These are phyloP conservation scores for Bacterosira constricta DNA, from an alignment of 108 stramenopile genomes.

Conservation along the genomic window DNA sequence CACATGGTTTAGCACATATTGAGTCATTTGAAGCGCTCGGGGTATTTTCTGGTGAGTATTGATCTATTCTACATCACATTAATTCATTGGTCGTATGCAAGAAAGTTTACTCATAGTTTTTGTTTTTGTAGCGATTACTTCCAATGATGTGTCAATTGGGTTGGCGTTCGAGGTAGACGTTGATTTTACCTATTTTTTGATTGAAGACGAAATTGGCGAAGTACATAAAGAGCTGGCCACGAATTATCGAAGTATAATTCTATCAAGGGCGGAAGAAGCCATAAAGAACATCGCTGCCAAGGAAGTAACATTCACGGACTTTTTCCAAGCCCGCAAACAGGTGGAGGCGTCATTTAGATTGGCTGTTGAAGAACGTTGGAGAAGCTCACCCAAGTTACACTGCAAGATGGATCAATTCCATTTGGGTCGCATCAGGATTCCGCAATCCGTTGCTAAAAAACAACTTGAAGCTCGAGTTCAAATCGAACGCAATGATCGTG, in stretches of 20 bases:
- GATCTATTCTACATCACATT: neutral
- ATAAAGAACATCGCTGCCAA: conserved; percentile 53
- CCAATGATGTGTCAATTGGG: conserved; percentile 52
- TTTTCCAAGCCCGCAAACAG: conserved; percentile 43
- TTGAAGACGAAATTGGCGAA: conserved; percentile 52
- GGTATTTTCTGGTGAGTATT: conserved; percentile 44
- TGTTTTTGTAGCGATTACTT: neutral
- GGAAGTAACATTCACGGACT: conserved; percentile 43
- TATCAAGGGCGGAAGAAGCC: conserved; percentile 48
- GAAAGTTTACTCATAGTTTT: neutral
- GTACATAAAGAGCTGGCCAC: conserved; percentile 48
- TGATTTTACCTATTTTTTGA: conserved; percentile 49
- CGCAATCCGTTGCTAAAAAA: conserved; percentile 51
- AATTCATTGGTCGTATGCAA: neutral
- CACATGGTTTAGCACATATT: no score
- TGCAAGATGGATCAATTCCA: conserved; percentile 56
- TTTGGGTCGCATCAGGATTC: conserved; percentile 54
- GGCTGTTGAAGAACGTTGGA: conserved; percentile 50
- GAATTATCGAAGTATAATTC: conserved; percentile 38
- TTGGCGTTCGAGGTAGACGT: conserved; percentile 51
- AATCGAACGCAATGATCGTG: conserved; percentile 51
- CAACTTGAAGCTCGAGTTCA: conserved; percentile 52
- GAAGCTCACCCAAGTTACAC: conserved; percentile 36
- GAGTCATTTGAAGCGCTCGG: conserved; percentile 22
- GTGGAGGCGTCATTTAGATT: conserved; percentile 47